A percentile compares a stretch with the other conserved stretches of the same genome.
Conservation (phyloP, 495 filamentous ascomycete genomes). For the Trichoderma virens region DNA sequence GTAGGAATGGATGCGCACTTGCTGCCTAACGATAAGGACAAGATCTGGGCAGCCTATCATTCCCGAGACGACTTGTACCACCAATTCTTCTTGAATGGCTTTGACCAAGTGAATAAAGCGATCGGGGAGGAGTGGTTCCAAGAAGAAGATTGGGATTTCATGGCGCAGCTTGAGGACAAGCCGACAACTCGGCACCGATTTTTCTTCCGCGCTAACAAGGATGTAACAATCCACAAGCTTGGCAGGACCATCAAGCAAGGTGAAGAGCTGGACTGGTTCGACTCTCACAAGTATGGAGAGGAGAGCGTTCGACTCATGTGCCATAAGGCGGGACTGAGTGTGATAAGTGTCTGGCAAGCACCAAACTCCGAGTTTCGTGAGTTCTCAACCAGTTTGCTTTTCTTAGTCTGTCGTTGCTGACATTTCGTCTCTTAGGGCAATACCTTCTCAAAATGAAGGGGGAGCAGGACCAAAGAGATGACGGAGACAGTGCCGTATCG, state of each 20-base stretch:
- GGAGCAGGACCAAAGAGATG: conserved; percentile 1
- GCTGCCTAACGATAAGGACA: background rate
- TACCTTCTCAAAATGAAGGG: background rate
- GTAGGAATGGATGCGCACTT: conserved; percentile 12
- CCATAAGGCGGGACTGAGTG: conserved; percentile 5
- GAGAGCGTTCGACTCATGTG: conserved; percentile 9
- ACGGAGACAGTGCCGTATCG: conserved; percentile 9
- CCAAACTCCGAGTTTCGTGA: conserved; percentile 11
- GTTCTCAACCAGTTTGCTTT: background rate
- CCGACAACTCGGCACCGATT: conserved; percentile 9
- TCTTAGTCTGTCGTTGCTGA: background rate
- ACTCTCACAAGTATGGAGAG: conserved; percentile 12
- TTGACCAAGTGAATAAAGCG: background rate
- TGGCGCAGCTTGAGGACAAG: conserved; percentile 4
- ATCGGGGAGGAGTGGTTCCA: conserved; percentile 3
- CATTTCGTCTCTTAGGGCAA: background rate
- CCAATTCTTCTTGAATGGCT: conserved; percentile 9
- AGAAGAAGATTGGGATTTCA: conserved; percentile 6
- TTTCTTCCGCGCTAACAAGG: conserved; percentile 3
- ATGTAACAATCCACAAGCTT: background rate
- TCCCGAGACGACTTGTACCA: background rate
- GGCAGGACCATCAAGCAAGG: background rate
- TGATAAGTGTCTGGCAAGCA: conserved; percentile 5
- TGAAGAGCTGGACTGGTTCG: conserved; percentile 12
- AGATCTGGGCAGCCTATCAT: conserved; percentile 10